These are phyloP conservation scores for Mycena albidolilacea DNA, from an alignment of 768 basidiomycete genomes.

Conservation along the genomic window DNA sequence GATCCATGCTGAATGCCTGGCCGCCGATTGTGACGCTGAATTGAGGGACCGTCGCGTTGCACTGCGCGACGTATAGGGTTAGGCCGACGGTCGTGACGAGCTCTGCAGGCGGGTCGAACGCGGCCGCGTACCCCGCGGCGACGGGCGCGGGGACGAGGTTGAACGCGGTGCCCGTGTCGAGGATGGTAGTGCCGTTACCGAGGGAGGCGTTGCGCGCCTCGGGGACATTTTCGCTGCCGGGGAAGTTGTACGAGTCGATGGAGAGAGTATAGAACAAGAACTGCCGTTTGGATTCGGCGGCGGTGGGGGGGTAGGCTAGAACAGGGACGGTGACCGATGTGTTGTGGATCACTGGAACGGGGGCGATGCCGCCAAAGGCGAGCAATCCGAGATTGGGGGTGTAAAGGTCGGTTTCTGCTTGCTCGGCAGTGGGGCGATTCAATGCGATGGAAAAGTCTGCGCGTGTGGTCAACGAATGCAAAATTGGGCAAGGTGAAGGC, in stretches of 20 bases:
- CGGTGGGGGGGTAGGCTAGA: slow-evolving; percentile 27
- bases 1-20: slow-evolving; percentile 36
- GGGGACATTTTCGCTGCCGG: slow-evolving; percentile 25
- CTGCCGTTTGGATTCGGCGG: slow-evolving; percentile 3
- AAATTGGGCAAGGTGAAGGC: neutral
- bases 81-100: neutral
- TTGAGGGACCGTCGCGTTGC: slow-evolving; percentile 37
- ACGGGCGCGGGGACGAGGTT: slow-evolving; percentile 6
- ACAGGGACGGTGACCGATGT: slow-evolving; percentile 36
- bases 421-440: slow-evolving; percentile 35
- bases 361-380: slow-evolving; percentile 43
- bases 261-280: slow-evolving; percentile 37
- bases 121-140: neutral
- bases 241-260: slow-evolving; percentile 37
- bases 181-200: slow-evolving; percentile 24
- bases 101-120: slow-evolving; percentile 6
- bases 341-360: slow-evolving; percentile 33
- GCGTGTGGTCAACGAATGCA: neutral
- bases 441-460: slow-evolving; percentile 41
- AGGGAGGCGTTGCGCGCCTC: slow-evolving; percentile 18
- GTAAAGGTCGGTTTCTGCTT: slow-evolving; percentile 25
- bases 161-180: slow-evolving; percentile 17
- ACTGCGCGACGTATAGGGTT: slow-evolving; percentile 33
- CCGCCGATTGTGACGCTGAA: slow-evolving; percentile 40
- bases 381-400: slow-evolving; percentile 41